Evolutionary conservation across 306 rosid species (phyloP).

Genomic region (Boehmeria nivea): DNA sequence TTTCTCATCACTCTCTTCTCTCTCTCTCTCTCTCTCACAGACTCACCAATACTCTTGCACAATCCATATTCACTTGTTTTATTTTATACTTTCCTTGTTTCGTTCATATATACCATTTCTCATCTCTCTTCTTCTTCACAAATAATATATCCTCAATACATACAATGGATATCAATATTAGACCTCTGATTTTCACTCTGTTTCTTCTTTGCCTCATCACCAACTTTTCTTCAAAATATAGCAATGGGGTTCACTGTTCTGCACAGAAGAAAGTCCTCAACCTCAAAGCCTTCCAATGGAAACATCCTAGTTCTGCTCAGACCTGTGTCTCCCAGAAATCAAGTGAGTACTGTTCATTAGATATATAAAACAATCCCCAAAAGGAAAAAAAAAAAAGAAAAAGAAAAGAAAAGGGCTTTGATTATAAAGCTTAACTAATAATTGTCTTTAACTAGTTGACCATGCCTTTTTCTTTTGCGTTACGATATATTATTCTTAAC

Average conservation of each 20-base stretch:
- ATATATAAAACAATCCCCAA: background rate
- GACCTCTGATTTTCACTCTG: constrained; percentile 13
- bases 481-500: constrained; percentile 21
- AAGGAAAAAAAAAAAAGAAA: constrained; percentile 1
- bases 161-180: background rate
- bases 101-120: constrained; percentile 1
- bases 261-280: constrained; percentile 42
- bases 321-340: constrained; percentile 32
- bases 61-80: background rate
- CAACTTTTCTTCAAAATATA: constrained; percentile 30
- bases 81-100: background rate
- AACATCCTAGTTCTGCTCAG: constrained; percentile 11
- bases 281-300: constrained; percentile 29
- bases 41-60: constrained; percentile 1
- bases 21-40: constrained; percentile 1
- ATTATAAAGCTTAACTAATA: background rate
- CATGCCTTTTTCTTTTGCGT: background rate
- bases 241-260: constrained; percentile 18
- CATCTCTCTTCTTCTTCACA: constrained; percentile 20
- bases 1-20: constrained; percentile 11
- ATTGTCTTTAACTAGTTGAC: background rate
- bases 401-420: constrained; percentile 2
- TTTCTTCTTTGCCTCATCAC: constrained; percentile 26
- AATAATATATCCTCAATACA: constrained; percentile 39
- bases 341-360: constrained; percentile 34